phyloP scores from a whole-genome alignment of 345 rosid species.

The Rhizophora mangle region DNA sequence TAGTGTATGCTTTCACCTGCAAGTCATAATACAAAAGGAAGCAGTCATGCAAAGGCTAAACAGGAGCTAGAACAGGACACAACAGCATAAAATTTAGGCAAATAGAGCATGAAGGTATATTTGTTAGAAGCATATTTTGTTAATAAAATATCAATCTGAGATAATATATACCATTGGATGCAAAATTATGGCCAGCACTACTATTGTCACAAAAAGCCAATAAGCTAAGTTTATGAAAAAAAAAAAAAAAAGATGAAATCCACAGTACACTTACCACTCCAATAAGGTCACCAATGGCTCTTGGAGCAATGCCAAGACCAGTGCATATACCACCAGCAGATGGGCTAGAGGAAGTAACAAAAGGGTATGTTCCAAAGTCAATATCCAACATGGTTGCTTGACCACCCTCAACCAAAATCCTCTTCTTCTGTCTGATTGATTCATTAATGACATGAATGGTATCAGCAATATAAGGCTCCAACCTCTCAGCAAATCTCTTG shows the following conservation, averaged over 20 bases:
- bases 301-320: conserved; percentile 94
- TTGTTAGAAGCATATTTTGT: too few relatives aligned
- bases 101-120: too few relatives aligned
- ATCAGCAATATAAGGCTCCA: conserved; percentile 86
- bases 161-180: too few relatives aligned
- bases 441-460: conserved; percentile 86
- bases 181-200: background rate
- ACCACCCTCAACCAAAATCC: conserved; percentile 94
- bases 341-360: conserved; percentile 95
- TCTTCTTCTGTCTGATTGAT: conserved; percentile 67
- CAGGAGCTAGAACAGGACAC: too few relatives aligned
- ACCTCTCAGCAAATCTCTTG: conserved; percentile 86
- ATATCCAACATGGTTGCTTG: conserved; percentile 97
- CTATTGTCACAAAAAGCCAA: background rate
- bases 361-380: conserved; percentile 96
- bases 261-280: conserved; percentile 63
- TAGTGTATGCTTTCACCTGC: conserved; percentile 95
- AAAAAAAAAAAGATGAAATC: conserved; percentile 2
- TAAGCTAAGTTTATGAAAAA: background rate
- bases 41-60: background rate
- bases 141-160: too few relatives aligned
- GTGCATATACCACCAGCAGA: conserved; percentile 97
- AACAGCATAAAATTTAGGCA: too few relatives aligned
- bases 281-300: conserved; percentile 84
- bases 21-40: background rate